These are phyloP conservation scores for Dictyostelium purpureum DNA, from an alignment of 78 protist species.

Conservation along the genomic window DNA sequence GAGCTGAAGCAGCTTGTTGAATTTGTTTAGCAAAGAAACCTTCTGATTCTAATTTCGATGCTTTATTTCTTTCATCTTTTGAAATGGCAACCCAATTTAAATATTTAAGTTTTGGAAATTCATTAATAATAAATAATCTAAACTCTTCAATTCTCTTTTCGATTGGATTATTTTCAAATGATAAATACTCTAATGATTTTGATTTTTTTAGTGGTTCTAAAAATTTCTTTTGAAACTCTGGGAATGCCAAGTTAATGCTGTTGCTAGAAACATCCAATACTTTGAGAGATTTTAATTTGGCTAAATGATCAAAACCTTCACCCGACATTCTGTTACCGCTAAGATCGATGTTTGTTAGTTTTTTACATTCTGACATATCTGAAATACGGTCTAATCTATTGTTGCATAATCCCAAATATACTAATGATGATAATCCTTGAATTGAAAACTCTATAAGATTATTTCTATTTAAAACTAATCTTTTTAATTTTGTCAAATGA, in stretches of 20 bases:
- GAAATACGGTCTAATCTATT: conserved; percentile 47
- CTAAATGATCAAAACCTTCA: conserved; percentile 76
- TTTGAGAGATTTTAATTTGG: conserved; percentile 42
- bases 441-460: conserved; percentile 37
- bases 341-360: conserved; percentile 41
- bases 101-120: conserved; percentile 46
- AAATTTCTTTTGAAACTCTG: conserved; percentile 24
- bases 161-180: conserved; percentile 69
- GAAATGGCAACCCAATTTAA: conserved; percentile 50
- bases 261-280: conserved; percentile 73
- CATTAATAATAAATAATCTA: conserved; percentile 22
- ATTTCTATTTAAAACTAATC: conserved; percentile 40
- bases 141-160: conserved; percentile 52
- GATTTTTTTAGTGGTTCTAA: conserved; percentile 33
- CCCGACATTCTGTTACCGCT: conserved; percentile 23
- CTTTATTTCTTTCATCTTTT: conserved; percentile 50
- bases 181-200: conserved; percentile 54
- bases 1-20: not conserved
- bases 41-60: conserved; percentile 27
- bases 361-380: conserved; percentile 31
- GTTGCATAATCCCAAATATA: conserved; percentile 37
- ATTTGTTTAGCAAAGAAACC: conserved; percentile 32
- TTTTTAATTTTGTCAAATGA: conserved; percentile 42
- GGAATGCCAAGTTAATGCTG: conserved; percentile 10
- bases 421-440: conserved; percentile 18